These are phyloP conservation scores for Beauveria asiatica DNA, from an alignment of 2,329 filamentous ascomycete species.

Conservation along the genomic window DNA sequence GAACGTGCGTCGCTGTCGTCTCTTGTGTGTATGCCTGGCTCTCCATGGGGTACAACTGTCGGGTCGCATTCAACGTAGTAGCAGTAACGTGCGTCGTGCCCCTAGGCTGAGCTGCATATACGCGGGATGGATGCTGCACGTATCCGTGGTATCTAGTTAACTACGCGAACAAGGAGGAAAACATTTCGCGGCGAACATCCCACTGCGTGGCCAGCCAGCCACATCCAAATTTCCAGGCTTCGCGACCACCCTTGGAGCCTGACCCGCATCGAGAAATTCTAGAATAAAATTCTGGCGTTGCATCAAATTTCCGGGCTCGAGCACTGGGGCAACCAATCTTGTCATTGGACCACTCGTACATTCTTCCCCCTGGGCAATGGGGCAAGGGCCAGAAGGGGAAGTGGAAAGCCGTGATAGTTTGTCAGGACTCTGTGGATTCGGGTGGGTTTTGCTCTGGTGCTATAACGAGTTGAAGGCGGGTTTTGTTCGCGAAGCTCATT, in stretches of 20 bases:
- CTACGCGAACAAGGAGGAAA: too few relatives aligned
- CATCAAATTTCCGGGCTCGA: slow-evolving; percentile 8
- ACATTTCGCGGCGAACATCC: too few relatives aligned
- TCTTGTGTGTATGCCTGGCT: too few relatives aligned
- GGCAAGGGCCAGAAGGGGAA: not conserved
- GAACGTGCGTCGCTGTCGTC: too few relatives aligned
- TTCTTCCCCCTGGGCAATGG: not conserved
- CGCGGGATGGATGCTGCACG: not conserved
- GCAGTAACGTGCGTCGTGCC: too few relatives aligned
- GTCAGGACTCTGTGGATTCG: too few relatives aligned
- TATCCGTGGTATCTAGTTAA: too few relatives aligned
- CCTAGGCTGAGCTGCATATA: not conserved
- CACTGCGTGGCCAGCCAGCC: not conserved
- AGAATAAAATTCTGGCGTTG: slow-evolving; percentile 3
- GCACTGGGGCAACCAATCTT: not conserved
- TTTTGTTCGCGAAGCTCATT: too few relatives aligned
- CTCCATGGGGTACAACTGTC: too few relatives aligned
- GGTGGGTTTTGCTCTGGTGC: too few relatives aligned
- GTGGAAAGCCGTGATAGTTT: not conserved
- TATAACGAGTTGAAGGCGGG: too few relatives aligned
- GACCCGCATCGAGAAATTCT: slow-evolving; percentile 5
- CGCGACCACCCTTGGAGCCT: not conserved
- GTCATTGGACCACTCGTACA: not conserved
- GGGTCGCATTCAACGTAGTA: too few relatives aligned
- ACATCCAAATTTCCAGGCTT: not conserved